Evolutionary conservation across 202 grass and related monocot genomes (phyloP).

Genomic region (Panicum virgatum): DNA sequence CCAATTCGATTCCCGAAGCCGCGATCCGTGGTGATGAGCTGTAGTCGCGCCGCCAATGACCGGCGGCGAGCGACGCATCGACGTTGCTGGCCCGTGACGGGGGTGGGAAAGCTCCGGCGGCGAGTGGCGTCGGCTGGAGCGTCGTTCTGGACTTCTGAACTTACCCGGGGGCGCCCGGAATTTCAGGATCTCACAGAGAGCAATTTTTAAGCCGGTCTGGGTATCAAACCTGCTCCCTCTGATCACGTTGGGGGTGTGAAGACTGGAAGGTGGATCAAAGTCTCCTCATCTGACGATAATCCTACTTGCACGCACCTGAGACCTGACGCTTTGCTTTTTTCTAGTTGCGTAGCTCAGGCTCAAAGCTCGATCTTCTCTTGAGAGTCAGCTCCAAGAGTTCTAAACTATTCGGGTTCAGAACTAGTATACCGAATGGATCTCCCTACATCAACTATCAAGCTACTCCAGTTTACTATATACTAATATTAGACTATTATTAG

Average conservation of each 20-base stretch:
- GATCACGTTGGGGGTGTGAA: background rate
- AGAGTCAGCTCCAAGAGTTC: background rate
- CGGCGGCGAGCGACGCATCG: too few species aligned
- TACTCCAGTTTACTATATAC: background rate
- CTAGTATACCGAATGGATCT: background rate
- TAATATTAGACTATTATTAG: too few species aligned
- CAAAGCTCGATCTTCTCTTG: background rate
- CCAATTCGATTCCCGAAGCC: background rate
- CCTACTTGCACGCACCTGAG: too few species aligned
- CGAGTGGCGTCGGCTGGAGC: background rate
- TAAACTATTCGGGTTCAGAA: background rate
- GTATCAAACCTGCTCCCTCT: background rate
- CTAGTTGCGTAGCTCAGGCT: background rate
- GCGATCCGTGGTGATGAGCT: background rate
- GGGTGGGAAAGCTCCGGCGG: too few species aligned
- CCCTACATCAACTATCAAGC: background rate
- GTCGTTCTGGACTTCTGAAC: background rate
- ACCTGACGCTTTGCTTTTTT: background rate
- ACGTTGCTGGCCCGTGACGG: too few species aligned
- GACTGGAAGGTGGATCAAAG: background rate
- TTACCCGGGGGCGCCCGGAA: slow-evolving; percentile 9
- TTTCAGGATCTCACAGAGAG: slow-evolving; percentile 40
- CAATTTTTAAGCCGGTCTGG: background rate
- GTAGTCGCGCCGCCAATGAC: too few species aligned
- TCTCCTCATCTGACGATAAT: background rate